phyloP scores from a whole-genome alignment of 257 asterid species.

The Lycium ferocissimum region DNA sequence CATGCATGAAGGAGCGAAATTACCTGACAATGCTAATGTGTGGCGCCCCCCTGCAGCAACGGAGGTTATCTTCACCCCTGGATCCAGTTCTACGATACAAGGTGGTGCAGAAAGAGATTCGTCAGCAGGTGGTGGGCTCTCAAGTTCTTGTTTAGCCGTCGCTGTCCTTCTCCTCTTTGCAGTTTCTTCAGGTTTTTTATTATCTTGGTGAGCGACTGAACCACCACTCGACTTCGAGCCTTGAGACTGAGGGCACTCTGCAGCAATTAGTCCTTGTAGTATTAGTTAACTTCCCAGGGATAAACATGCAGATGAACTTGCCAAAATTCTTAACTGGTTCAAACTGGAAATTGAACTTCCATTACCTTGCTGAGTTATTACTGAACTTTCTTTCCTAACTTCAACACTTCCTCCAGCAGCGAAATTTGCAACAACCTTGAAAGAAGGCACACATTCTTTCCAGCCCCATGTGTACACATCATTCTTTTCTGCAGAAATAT shows the following conservation, averaged over 20 bases:
- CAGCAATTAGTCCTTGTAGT: slow-evolving; percentile 29
- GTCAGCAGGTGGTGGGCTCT: slow-evolving; percentile 50
- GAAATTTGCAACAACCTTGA: slow-evolving; percentile 52
- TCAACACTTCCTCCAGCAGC: slow-evolving; percentile 44
- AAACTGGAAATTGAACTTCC: background rate
- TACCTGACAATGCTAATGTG: slow-evolving; percentile 76
- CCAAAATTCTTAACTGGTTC: background rate
- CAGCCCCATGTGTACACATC: slow-evolving; percentile 83
- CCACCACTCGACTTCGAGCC: slow-evolving; percentile 44
- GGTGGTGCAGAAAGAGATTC: slow-evolving; percentile 75
- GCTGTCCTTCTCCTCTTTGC: slow-evolving; percentile 59
- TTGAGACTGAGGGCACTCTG: slow-evolving; percentile 53
- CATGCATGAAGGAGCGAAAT: slow-evolving; percentile 30
- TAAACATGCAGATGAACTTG: background rate
- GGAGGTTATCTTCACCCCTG: slow-evolving; percentile 68
- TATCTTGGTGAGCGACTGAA: slow-evolving; percentile 46
- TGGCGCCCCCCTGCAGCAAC: slow-evolving; percentile 94
- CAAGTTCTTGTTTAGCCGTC: slow-evolving; percentile 55
- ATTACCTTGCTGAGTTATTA: slow-evolving; percentile 59
- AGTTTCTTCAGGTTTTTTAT: slow-evolving; percentile 55
- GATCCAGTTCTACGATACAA: slow-evolving; percentile 67
- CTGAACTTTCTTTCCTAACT: slow-evolving; percentile 49
- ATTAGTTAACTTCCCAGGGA: slow-evolving; percentile 31
- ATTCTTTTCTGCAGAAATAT: slow-evolving; percentile 53
- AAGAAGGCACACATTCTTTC: slow-evolving; percentile 88